Base-by-base conservation (phyloP, 805 yeast genomes). In the Lipomyces japonicus region DNA sequence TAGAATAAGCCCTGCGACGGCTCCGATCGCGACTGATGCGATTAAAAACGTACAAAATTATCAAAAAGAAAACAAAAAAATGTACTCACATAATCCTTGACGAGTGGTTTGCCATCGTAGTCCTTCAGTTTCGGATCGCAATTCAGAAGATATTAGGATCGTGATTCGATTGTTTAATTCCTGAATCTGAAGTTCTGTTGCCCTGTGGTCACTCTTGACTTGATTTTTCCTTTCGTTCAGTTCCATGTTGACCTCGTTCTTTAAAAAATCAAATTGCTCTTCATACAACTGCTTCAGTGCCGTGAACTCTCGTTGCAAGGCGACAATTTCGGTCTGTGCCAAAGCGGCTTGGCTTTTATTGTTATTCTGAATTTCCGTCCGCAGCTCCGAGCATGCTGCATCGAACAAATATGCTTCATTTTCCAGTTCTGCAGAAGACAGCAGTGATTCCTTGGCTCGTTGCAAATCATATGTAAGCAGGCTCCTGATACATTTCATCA, bases 81-180 rank as follows among this genome's bases (percentile, higher is more conserved):
- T n/a, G 19, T 30, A 50, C 55, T 41, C 73, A 51, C 51, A 39
- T 30, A 93, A 71, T 7, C 97, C 97, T 65, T 93, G 78, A 49
- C 96, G 75, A 1, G 96, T 89, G 39, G 91, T 80, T 63, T 87
- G 88, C 98, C 98, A 91, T 61, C 97, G 75, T 53, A 91, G 74
- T 51, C 82, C 80, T 68, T 91, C 98, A 50, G 88, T 86, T 49
- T 88, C 93, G 0, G 93, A 82, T 63, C 87, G 80, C 64, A 89
- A 77, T 5, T 86, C 93, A 30, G 93, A 81, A 53, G 82, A 80
- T 59, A 93, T 75, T 58, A 85, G 85, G 3, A 93, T 85, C 22
- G 86, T 79, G 51, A 91, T 90, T 59, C 87, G 82, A 68, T 88
- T 89, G 59, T 85, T 82, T 40, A 91, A 75, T 62, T 86, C 95